These are phyloP conservation scores for Calonectria pseudoreteaudii DNA, from an alignment of 2,329 filamentous ascomycete genomes.

Conservation along the genomic window DNA sequence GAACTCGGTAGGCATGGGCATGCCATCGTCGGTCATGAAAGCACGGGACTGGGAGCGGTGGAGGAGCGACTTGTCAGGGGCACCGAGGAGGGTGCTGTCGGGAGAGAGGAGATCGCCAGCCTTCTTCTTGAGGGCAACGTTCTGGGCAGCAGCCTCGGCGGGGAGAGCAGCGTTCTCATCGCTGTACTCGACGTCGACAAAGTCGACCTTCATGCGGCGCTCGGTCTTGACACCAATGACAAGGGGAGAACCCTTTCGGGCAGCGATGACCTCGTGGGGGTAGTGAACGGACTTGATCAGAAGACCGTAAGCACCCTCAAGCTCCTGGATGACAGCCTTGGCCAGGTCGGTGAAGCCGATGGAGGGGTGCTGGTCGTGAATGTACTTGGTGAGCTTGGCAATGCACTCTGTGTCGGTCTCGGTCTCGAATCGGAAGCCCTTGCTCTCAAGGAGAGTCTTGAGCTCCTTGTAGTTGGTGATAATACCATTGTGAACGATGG, in stretches of 20 bases:
- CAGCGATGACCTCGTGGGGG: constrained; percentile 96
- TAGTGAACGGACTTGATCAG: constrained; percentile 99
- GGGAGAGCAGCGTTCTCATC: constrained; percentile 87
- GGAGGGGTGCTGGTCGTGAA: constrained; percentile 92
- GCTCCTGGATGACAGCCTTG: constrained; percentile 98
- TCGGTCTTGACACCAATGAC: constrained; percentile 97
- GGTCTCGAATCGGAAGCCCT: constrained; percentile 99
- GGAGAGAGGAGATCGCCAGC: constrained; percentile 76
- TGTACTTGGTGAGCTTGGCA: constrained; percentile 98
- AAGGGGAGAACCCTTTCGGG: constrained; percentile 96
- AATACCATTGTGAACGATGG: constrained; percentile 99
- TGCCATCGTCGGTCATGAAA: constrained; percentile 98
- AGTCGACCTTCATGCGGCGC: constrained; percentile 99
- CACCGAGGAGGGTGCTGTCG: constrained; percentile 75
- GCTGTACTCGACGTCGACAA: constrained; percentile 97
- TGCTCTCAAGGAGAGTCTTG: constrained; percentile 90
- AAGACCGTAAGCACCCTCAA: constrained; percentile 97
- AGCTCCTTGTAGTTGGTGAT: constrained; percentile 99
- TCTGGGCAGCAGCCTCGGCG: constrained; percentile 95
- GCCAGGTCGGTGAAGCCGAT: constrained; percentile 97
- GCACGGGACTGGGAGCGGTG: constrained; percentile 98
- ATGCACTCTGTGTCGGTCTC: constrained; percentile 99
- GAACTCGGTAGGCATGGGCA: constrained; percentile 98
- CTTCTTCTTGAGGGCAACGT: constrained; percentile 94
- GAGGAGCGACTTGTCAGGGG: constrained; percentile 96